These are phyloP conservation scores for Sarocladiaceae sp. DNA, from an alignment of 2,329 filamentous ascomycete genomes.

Conservation along the genomic window DNA sequence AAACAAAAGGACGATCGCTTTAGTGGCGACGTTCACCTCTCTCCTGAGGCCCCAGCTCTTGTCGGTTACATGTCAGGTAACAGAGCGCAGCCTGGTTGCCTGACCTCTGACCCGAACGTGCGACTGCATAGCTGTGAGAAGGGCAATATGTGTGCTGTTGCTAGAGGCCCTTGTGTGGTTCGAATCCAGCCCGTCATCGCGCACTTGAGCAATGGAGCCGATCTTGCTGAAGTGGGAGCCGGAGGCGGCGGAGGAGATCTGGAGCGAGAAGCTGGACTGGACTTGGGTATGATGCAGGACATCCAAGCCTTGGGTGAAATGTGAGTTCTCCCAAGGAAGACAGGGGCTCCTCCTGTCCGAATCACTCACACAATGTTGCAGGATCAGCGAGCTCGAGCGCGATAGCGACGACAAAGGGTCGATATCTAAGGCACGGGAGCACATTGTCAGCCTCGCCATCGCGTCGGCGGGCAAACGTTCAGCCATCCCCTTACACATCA, in stretches of 20 bases:
- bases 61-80: slow-evolving; percentile 74
- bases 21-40: slow-evolving; percentile 33
- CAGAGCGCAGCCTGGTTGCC: slow-evolving; percentile 58
- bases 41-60: slow-evolving; percentile 59
- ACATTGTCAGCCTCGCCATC: background rate
- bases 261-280: slow-evolving; percentile 59
- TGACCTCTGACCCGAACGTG: slow-evolving; percentile 57
- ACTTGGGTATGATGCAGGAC: slow-evolving; percentile 27
- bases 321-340: too few relatives aligned
- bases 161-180: slow-evolving; percentile 49
- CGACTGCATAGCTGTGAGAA: slow-evolving; percentile 84
- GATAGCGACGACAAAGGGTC: background rate
- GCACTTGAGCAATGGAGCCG: slow-evolving; percentile 49
- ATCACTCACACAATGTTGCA: background rate
- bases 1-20: slow-evolving; percentile 27
- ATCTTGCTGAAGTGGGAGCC: slow-evolving; percentile 67
- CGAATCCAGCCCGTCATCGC: slow-evolving; percentile 75
- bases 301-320: background rate
- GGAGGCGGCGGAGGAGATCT: slow-evolving; percentile 77
- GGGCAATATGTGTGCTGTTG: slow-evolving; percentile 53
- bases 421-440: background rate
- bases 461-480: background rate
- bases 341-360: too few relatives aligned
- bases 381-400: background rate
- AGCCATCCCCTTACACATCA: background rate